phyloP scores from a whole-genome alignment of 2,329 filamentous ascomycete genomes.

The Cercospora brassicicola region DNA sequence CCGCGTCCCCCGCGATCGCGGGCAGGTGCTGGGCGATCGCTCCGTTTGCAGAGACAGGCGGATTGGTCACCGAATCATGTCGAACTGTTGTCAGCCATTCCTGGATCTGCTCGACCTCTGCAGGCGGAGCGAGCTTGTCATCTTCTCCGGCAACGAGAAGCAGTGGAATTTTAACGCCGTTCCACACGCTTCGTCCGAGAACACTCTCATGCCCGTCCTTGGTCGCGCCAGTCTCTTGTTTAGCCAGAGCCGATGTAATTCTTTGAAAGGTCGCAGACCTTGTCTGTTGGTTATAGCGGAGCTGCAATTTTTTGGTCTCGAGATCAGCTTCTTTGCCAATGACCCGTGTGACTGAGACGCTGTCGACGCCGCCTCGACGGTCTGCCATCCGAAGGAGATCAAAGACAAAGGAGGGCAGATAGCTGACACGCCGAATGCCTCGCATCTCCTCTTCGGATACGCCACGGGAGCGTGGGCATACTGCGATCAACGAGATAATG shows the following conservation, averaged over 20 bases:
- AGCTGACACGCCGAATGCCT: conserved; percentile 59
- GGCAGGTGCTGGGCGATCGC: not conserved
- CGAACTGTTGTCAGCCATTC: conserved; percentile 36
- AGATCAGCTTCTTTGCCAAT: conserved; percentile 66
- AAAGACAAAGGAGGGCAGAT: conserved; percentile 71
- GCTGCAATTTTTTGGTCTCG: conserved; percentile 66
- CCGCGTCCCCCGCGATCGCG: conserved; percentile 14
- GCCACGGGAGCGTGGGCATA: conserved; percentile 74
- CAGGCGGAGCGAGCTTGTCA: conserved; percentile 73
- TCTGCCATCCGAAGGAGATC: conserved; percentile 77
- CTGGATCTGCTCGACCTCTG: conserved; percentile 68
- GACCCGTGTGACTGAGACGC: conserved; percentile 76
- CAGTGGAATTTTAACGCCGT: conserved; percentile 68
- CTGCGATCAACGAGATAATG: conserved; percentile 73
- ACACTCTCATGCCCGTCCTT: conserved; percentile 52
- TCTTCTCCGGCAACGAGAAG: conserved; percentile 75
- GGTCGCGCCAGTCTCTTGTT: conserved; percentile 13
- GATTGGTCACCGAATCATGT: conserved; percentile 9
- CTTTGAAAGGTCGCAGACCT: conserved; percentile 75
- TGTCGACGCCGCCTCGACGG: conserved; percentile 72
- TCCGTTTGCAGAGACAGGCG: not conserved
- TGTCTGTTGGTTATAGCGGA: conserved; percentile 79
- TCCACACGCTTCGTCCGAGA: conserved; percentile 71
- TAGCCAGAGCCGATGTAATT: conserved; percentile 70
- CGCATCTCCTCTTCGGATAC: conserved; percentile 40